Base-by-base conservation (phyloP, 345 rosid species). In the Melaleuca quinquenervia region DNA sequence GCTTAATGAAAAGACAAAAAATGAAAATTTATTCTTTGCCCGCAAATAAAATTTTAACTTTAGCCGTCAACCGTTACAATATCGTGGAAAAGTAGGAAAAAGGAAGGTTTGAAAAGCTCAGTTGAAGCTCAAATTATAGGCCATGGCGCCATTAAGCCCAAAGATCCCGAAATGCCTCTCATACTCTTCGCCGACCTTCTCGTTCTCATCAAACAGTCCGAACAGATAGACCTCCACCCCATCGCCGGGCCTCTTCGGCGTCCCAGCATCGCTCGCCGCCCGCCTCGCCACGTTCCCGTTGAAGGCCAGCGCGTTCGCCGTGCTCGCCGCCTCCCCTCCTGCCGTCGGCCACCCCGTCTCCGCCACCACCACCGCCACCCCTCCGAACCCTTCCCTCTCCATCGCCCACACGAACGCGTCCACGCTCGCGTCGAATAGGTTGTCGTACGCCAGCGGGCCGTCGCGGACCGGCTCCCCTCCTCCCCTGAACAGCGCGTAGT, bases 271-370 rank as follows among this genome's bases (percentile, higher is more conserved):
- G 48, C 78, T 75, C 41, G 53, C 83, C 50, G 52, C 83, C 3
- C 87, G 48, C 18, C 87, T 86, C 83, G 44, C 90, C 52, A 89
- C 89, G 41, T 92, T 88, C 82, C 82, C 82, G 48, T 87, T 89
- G 62, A 85, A 92, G 1, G 86, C 86, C 86, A 84, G 11, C 27
- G 90, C 91, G 53, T 85, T 82, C 0, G 32, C 85, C 64, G 18
- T 26, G 50, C 84, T 76, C 1, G 91, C 89, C 18, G 85, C 91
- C 82, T 84, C 88, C 15, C 90, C 89, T 12, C 90, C 90, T 3
- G 83, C 87, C 24, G 87, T 89, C 52, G 92, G 90, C 90, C 92
- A 90, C 58, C 92, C 92, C 1, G 90, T 89, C 86, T 90, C 92
- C 32, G 90, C n/a, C 82, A 87, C 90, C 45, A 85, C 88, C 64